A percentile compares a stretch with the other conserved stretches of the same genome.
Conservation (phyloP, 331 rosid genomes). For the Rhamnella rubrinervis region DNA sequence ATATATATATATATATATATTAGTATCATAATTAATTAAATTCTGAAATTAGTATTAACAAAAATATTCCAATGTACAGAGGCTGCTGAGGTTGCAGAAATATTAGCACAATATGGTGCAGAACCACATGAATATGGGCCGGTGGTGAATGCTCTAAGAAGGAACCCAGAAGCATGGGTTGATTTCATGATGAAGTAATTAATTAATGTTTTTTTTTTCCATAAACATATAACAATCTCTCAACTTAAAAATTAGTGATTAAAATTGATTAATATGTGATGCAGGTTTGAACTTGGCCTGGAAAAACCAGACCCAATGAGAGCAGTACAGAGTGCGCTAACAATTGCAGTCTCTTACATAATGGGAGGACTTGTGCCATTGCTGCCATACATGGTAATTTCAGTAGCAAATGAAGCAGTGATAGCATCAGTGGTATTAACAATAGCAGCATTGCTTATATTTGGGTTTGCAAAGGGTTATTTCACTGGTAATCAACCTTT, state of each 20-base stretch:
- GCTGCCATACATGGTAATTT: conserved; percentile 62
- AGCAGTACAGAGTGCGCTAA: conserved; percentile 78
- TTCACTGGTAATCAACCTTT: conserved; percentile 75
- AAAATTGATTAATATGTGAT: neutral
- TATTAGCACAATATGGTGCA: conserved; percentile 64
- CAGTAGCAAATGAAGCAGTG: conserved; percentile 58
- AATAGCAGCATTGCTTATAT: conserved; percentile 58
- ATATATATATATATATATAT: no score
- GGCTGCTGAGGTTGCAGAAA: conserved; percentile 87
- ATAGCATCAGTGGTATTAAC: conserved; percentile 64
- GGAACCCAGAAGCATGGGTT: conserved; percentile 87
- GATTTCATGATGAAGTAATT: conserved; percentile 98
- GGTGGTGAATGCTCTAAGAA: conserved; percentile 75
- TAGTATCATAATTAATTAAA: no score
- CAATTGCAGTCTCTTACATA: conserved; percentile 73
- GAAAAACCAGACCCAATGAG: conserved; percentile 94
- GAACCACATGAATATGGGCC: conserved; percentile 82
- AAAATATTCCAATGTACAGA: conserved; percentile 38
- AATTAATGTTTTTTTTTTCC: neutral
- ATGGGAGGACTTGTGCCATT: conserved; percentile 85
- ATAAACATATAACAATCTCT: no score
- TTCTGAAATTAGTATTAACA: neutral
- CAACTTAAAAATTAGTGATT: neutral
- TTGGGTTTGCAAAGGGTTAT: conserved; percentile 84
- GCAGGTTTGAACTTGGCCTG: conserved; percentile 87